These are phyloP conservation scores for Microbotryomycetes sp. DNA, from an alignment of 1,284 basidiomycete species.

Conservation along the genomic window DNA sequence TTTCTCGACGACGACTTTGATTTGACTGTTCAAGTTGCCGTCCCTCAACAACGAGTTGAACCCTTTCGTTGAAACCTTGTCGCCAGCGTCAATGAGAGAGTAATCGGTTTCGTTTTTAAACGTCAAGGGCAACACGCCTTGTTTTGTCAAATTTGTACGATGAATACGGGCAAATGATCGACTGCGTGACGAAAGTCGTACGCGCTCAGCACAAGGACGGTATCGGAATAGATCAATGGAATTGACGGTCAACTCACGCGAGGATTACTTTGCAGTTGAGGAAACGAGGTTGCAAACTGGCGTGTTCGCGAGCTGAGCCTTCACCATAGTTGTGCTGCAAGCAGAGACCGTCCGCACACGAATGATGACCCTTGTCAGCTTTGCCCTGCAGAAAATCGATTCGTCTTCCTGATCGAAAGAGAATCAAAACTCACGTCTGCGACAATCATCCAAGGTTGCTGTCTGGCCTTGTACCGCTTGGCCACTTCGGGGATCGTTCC, in stretches of 20 bases:
- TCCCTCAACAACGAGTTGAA: constrained; percentile 49
- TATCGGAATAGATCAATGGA: background rate
- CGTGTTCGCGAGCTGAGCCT: constrained; percentile 96
- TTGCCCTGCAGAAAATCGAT: background rate
- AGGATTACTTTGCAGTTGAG: constrained; percentile 56
- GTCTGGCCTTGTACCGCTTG: constrained; percentile 71
- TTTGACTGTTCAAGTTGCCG: constrained; percentile 48
- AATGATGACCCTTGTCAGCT: background rate
- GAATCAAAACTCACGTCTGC: constrained; percentile 54
- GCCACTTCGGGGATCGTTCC: constrained; percentile 85
- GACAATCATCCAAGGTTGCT: constrained; percentile 85
- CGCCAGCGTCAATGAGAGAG: constrained; percentile 68
- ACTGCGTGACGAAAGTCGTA: constrained; percentile 1
- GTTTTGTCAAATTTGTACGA: constrained; percentile 78
- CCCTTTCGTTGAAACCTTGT: constrained; percentile 55
- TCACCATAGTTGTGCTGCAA: constrained; percentile 66
- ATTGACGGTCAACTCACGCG: constrained; percentile 37
- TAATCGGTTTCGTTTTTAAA: constrained; percentile 82
- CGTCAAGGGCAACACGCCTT: constrained; percentile 87
- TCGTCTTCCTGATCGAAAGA: background rate
- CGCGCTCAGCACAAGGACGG: background rate
- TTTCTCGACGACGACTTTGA: constrained; percentile 65
- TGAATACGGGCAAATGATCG: constrained; percentile 97
- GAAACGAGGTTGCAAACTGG: constrained; percentile 91
- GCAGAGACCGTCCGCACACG: background rate